Conservation (phyloP, 257 asterid species). For the Solanum tacnaense region DNA sequence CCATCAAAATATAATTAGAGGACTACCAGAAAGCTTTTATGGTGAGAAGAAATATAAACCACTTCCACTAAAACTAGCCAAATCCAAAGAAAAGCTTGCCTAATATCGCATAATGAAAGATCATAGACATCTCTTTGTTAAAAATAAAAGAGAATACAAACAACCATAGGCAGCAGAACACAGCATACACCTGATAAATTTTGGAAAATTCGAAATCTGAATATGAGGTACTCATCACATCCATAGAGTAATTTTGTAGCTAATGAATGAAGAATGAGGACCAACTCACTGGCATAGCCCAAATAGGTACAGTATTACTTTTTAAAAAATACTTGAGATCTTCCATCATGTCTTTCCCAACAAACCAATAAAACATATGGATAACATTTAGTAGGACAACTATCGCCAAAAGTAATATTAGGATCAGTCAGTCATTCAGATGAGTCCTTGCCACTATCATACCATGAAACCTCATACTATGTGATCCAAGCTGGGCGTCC, state of each 20-base stretch:
- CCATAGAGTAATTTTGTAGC: neutral
- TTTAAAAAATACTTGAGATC: conserved; percentile 63
- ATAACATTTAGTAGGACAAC: conserved; percentile 30
- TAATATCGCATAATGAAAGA: conserved; percentile 61
- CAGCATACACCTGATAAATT: conserved; percentile 32
- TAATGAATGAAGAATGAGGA: neutral
- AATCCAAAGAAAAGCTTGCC: conserved; percentile 25
- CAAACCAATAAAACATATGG: conserved; percentile 66
- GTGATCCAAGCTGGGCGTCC: conserved; percentile 38
- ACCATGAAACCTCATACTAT: conserved; percentile 70
- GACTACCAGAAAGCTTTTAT: neutral
- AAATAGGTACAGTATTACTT: conserved; percentile 44
- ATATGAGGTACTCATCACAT: neutral
- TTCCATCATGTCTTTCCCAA: conserved; percentile 77
- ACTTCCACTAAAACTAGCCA: neutral
- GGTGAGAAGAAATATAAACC: neutral
- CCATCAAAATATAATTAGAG: neutral
- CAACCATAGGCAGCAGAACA: conserved; percentile 37
- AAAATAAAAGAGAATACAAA: conserved; percentile 50
- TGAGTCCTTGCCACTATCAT: conserved; percentile 50
- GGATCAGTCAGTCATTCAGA: conserved; percentile 71
- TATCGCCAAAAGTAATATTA: conserved; percentile 38
- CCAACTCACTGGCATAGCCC: conserved; percentile 63
- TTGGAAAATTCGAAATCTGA: neutral
- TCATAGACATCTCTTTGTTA: conserved; percentile 64